Evolutionary conservation across 2,329 filamentous ascomycete species (phyloP).

Genomic region (Pleoardoris graminearum): DNA sequence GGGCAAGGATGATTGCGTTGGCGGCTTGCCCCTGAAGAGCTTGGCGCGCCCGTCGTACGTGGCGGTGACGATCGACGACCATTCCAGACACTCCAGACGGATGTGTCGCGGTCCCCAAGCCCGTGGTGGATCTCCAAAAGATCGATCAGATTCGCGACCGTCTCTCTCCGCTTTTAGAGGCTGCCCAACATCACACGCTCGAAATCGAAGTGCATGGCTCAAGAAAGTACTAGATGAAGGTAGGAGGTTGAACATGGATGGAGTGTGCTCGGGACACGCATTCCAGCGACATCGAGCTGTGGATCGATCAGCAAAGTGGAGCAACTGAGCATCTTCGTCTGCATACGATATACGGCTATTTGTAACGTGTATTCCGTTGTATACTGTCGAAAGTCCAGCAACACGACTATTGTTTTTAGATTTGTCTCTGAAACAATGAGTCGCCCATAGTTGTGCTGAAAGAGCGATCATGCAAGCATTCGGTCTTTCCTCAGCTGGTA

Average conservation of each 20-base stretch:
- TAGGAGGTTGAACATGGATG: too few species aligned
- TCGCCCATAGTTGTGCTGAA: neutral
- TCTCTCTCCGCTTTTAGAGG: neutral
- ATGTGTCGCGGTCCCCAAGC: neutral
- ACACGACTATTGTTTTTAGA: too few species aligned
- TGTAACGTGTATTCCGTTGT: too few species aligned
- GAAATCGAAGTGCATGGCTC: too few species aligned
- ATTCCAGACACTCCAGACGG: neutral
- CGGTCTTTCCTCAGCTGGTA: neutral
- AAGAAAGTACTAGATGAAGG: too few species aligned
- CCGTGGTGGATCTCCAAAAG: neutral
- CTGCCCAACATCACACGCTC: too few species aligned
- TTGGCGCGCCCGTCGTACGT: constrained; percentile 9
- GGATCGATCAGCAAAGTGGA: neutral
- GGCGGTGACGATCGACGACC: constrained; percentile 9
- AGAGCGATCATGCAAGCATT: neutral
- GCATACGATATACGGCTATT: too few species aligned
- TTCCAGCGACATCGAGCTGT: neutral
- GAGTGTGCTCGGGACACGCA: neutral
- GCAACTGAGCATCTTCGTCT: neutral
- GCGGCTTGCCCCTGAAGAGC: constrained; percentile 4
- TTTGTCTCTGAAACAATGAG: neutral
- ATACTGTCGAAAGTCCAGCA: too few species aligned
- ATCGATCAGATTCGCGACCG: constrained; percentile 4
- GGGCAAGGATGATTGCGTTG: neutral